Evolutionary conservation across 2,329 filamentous ascomycete genomes (phyloP).

Genomic region (Daldinia sp.): DNA sequence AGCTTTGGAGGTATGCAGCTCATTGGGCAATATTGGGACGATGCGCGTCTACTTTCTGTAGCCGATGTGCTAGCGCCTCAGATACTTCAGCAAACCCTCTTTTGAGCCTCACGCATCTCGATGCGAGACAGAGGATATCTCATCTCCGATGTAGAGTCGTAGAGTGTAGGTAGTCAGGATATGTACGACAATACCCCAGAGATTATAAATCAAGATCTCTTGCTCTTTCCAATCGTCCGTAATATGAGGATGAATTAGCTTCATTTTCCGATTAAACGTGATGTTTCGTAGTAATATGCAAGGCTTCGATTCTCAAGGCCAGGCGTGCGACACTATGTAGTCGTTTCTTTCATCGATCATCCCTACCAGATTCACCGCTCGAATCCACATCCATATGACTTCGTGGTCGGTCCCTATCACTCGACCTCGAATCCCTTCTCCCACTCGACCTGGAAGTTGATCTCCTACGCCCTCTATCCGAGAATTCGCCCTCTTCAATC

Average conservation of each 20-base stretch:
- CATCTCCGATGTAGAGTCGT: not conserved
- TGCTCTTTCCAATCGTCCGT: slow-evolving; percentile 10
- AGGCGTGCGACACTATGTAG: not conserved
- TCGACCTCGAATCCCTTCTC: slow-evolving; percentile 32
- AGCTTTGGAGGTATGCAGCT: slow-evolving; percentile 72
- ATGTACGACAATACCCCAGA: slow-evolving; percentile 28
- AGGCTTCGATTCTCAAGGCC: not conserved
- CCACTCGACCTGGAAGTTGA: slow-evolving; percentile 35
- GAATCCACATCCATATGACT: slow-evolving; percentile 53
- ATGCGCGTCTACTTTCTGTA: slow-evolving; percentile 67
- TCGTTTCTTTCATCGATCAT: slow-evolving; percentile 27
- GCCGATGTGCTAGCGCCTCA: slow-evolving; percentile 53
- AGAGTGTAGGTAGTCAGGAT: slow-evolving; percentile 2
- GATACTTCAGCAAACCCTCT: slow-evolving; percentile 25
- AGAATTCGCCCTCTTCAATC: slow-evolving; percentile 20
- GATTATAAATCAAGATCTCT: slow-evolving; percentile 9
- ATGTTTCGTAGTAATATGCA: not conserved
- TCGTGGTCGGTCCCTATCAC: slow-evolving; percentile 44
- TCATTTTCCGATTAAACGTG: not conserved
- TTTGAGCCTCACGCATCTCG: not conserved
- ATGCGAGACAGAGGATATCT: not conserved
- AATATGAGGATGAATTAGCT: not conserved
- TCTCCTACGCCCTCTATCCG: slow-evolving; percentile 26
- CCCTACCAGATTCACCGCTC: slow-evolving; percentile 38
- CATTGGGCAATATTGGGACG: slow-evolving; percentile 83